A percentile compares a stretch with the other conserved stretches of the same genome.
These are phyloP conservation scores for Sphaerulina populicola DNA, from an alignment of 2,329 filamentous ascomycete species.

Conservation along the genomic window DNA sequence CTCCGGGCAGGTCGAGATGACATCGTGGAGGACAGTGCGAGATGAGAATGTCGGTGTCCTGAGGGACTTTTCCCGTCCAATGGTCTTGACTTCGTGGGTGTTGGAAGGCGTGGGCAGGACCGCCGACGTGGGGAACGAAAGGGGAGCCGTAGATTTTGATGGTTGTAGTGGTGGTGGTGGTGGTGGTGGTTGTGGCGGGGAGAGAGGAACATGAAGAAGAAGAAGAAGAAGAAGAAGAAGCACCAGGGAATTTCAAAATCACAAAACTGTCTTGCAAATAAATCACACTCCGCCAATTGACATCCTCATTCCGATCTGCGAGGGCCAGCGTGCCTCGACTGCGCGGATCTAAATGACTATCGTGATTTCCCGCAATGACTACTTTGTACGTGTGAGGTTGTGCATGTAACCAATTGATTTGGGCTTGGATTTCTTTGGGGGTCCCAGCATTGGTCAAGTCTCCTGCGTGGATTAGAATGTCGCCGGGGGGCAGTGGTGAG, in stretches of 20 bases:
- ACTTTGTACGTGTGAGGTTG: slow-evolving; percentile 74
- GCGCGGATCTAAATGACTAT: slow-evolving; percentile 70
- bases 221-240: not conserved
- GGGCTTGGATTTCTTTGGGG: slow-evolving; percentile 64
- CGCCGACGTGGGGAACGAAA: slow-evolving; percentile 62
- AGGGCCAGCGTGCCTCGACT: slow-evolving; percentile 42
- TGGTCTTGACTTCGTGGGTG: slow-evolving; percentile 58
- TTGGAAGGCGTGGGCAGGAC: slow-evolving; percentile 65
- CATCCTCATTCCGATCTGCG: slow-evolving; percentile 46
- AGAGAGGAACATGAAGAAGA: no score
- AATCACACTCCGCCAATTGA: slow-evolving; percentile 60
- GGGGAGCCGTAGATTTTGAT: slow-evolving; percentile 73
- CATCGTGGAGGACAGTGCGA: slow-evolving; percentile 72
- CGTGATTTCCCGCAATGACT: slow-evolving; percentile 80
- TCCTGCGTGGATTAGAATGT: slow-evolving; percentile 82
- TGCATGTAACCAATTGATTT: slow-evolving; percentile 70
- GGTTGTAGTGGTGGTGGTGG: slow-evolving; percentile 29
- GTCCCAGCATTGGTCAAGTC: slow-evolving; percentile 72
- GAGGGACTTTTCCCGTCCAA: slow-evolving; percentile 64
- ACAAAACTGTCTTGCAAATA: slow-evolving; percentile 67
- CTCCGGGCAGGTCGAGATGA: slow-evolving; percentile 56
- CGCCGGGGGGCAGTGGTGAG: slow-evolving; percentile 58
- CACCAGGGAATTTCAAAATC: slow-evolving; percentile 50
- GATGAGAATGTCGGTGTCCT: slow-evolving; percentile 66
- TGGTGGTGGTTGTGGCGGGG: no score